Conservation (phyloP, 805 yeast genomes). For the Candida chilensis region DNA sequence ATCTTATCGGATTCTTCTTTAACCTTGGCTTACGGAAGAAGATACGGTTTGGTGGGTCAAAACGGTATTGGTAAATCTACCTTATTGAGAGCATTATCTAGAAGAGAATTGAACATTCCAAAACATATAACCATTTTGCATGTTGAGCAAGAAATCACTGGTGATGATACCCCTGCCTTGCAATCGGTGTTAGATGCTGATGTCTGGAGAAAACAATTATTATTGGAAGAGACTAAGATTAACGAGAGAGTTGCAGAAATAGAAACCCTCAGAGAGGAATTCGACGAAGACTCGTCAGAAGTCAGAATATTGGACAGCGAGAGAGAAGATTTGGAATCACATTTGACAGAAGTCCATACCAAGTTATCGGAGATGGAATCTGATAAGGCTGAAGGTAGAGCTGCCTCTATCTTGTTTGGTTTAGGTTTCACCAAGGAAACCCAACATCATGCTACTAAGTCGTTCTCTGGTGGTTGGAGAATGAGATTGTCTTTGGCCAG, state of each 20-base stretch:
- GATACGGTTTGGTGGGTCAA: slow-evolving; percentile 97
- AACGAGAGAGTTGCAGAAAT: slow-evolving; percentile 71
- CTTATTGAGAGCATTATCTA: slow-evolving; percentile 77
- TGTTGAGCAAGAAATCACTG: slow-evolving; percentile 94
- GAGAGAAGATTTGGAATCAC: slow-evolving; percentile 75
- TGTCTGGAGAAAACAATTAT: slow-evolving; percentile 92
- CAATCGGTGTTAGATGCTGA: slow-evolving; percentile 98
- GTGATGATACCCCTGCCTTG: slow-evolving; percentile 85
- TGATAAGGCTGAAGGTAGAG: slow-evolving; percentile 95
- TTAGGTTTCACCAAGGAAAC: slow-evolving; percentile 88
- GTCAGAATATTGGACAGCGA: slow-evolving; percentile 80
- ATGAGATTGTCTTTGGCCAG: slow-evolving; percentile 98
- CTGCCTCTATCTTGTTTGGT: slow-evolving; percentile 88
- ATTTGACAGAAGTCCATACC: slow-evolving; percentile 70
- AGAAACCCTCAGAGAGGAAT: slow-evolving; percentile 57
- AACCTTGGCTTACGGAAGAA: slow-evolving; percentile 82
- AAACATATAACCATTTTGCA: slow-evolving; percentile 92
- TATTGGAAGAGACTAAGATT: slow-evolving; percentile 67
- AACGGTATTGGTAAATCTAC: slow-evolving; percentile 99
- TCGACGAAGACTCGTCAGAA: slow-evolving; percentile 69
- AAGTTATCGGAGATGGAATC: slow-evolving; percentile 90
- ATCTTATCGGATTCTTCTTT: slow-evolving; percentile 83
- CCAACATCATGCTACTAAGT: slow-evolving; percentile 74
- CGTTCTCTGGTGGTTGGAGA: slow-evolving; percentile 99
- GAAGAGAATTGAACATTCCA: slow-evolving; percentile 91